Evolutionary conservation across 495 filamentous ascomycete genomes (phyloP).

Genomic region (Trichoderma asperelloides): DNA sequence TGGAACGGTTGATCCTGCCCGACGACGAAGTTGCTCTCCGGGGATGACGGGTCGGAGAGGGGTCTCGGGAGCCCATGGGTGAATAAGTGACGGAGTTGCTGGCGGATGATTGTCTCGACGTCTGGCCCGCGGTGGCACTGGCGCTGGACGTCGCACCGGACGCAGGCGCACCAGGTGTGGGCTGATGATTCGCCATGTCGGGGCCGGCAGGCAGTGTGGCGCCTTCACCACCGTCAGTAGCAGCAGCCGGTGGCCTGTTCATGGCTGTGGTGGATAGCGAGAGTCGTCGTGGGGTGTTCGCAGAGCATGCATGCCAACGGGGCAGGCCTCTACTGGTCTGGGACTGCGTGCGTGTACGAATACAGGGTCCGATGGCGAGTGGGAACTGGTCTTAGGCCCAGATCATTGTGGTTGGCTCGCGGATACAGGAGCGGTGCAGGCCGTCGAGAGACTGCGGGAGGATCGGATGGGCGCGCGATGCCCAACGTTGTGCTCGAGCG

Average conservation of each 20-base stretch:
- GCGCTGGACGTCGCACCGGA: neutral
- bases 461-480: slow-evolving; percentile 9
- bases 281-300: slow-evolving; percentile 7
- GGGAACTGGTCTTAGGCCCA: neutral
- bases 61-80: slow-evolving; percentile 31
- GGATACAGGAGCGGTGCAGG: neutral
- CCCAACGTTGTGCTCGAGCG: neutral
- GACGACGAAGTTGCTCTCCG: slow-evolving; percentile 14
- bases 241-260: slow-evolving; percentile 10
- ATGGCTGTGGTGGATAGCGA: slow-evolving; percentile 7
- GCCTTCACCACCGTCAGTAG: neutral
- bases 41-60: slow-evolving; percentile 28
- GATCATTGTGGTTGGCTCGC: slow-evolving; percentile 8
- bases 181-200: slow-evolving; percentile 10
- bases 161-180: neutral
- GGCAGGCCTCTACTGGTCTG: neutral
- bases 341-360: neutral
- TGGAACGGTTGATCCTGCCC: slow-evolving; percentile 18
- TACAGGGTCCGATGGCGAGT: neutral
- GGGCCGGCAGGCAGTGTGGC: slow-evolving; percentile 3
- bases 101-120: slow-evolving; percentile 32
- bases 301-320: slow-evolving; percentile 10
- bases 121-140: slow-evolving; percentile 9
- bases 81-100: slow-evolving; percentile 33
- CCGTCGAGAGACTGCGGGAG: slow-evolving; percentile 2